Conservation (phyloP, 805 yeast genomes). For the Yarrowia hollandica region DNA sequence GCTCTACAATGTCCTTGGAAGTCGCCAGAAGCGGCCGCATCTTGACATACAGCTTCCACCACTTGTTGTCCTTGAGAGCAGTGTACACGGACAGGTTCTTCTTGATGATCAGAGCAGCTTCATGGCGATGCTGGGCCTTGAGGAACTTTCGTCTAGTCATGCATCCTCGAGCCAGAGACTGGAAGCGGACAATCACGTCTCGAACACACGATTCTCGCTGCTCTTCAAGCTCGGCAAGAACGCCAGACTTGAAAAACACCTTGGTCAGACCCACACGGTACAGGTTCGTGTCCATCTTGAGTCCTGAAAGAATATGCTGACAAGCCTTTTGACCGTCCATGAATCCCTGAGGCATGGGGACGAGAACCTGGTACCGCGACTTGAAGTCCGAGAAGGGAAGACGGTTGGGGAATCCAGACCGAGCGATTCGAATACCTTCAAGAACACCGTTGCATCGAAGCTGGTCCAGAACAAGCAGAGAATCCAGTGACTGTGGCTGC, state of each 20-base stretch:
- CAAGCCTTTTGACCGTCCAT: slow-evolving; percentile 64
- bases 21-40: slow-evolving; percentile 75
- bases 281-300: slow-evolving; percentile 58
- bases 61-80: slow-evolving; percentile 55
- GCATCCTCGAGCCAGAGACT: slow-evolving; percentile 66
- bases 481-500: slow-evolving; percentile 69
- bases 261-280: slow-evolving; percentile 72
- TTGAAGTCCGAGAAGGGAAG: slow-evolving; percentile 79
- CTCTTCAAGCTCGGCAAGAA: slow-evolving; percentile 74
- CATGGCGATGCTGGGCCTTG: slow-evolving; percentile 55
- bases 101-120: slow-evolving; percentile 69
- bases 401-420: slow-evolving; percentile 96
- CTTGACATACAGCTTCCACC: slow-evolving; percentile 73
- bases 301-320: slow-evolving; percentile 62
- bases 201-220: slow-evolving; percentile 66
- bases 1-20: slow-evolving; percentile 58
- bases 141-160: slow-evolving; percentile 52
- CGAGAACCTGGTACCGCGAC: slow-evolving; percentile 70
- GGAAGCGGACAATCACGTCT: slow-evolving; percentile 57
- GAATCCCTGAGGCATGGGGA: slow-evolving; percentile 46
- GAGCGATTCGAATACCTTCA: slow-evolving; percentile 95
- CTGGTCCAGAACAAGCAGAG: slow-evolving; percentile 77
- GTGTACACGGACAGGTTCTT: slow-evolving; percentile 58
- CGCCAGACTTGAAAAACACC: slow-evolving; percentile 74
- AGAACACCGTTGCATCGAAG: slow-evolving; percentile 95